Percentiles rank a stretch among this genome's conserved stretches.
These are phyloP conservation scores for Linum tenue DNA, from an alignment of 345 rosid species.

Conservation along the genomic window DNA sequence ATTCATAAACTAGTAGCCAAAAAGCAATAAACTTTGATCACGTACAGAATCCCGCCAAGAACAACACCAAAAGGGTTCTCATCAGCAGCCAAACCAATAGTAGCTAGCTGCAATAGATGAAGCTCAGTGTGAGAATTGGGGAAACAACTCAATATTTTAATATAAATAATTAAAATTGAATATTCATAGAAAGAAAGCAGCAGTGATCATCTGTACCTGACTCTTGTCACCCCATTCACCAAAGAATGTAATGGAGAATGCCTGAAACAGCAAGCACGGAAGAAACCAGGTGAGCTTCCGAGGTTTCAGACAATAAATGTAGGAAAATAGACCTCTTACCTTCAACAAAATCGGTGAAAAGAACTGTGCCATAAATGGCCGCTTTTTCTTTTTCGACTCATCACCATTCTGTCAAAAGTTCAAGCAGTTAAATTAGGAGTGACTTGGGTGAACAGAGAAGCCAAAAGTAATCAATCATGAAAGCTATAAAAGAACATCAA, in stretches of 20 bases:
- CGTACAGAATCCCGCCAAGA: conserved; percentile 25
- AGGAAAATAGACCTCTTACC: conserved; percentile 7
- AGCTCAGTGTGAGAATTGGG: not conserved
- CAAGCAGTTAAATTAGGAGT: not conserved
- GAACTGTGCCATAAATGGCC: conserved; percentile 12
- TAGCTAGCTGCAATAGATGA: conserved; percentile 16
- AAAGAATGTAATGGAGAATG: conserved; percentile 21
- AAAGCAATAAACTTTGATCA: not conserved
- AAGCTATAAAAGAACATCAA: not conserved
- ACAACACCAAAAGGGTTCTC: conserved; percentile 21
- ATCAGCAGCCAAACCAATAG: conserved; percentile 23
- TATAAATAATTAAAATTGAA: not conserved
- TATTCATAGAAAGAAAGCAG: not conserved
- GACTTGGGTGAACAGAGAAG: not conserved
- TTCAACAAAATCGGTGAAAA: conserved; percentile 21
- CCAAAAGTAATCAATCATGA: not conserved
- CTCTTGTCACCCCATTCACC: conserved; percentile 31
- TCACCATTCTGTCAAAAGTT: conserved; percentile 8
- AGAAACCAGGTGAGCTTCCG: not conserved
- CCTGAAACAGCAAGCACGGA: conserved; percentile 7
- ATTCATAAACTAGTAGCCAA: not conserved
- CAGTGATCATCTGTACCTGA: conserved; percentile 14
- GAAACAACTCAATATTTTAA: not conserved
- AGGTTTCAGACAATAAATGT: not conserved
- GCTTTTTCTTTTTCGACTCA: conserved; percentile 15